Conservation (phyloP, 768 basidiomycete species). For the Strobilomyces echinocephalus region DNA sequence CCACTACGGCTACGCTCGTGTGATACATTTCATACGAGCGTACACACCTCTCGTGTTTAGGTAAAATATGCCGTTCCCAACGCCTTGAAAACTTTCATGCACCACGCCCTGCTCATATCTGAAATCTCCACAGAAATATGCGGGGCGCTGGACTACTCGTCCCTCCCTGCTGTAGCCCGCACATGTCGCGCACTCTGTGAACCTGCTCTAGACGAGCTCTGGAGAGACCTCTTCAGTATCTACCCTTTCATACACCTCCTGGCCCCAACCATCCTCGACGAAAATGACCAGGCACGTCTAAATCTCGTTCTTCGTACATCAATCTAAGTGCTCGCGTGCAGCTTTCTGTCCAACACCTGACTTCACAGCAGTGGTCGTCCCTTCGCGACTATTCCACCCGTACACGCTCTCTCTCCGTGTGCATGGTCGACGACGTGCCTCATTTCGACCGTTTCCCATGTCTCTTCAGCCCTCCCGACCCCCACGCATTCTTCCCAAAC, state of each 20-base stretch:
- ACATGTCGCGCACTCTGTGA: slow-evolving; percentile 22
- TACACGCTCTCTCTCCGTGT: slow-evolving; percentile 19
- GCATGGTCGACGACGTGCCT: slow-evolving; percentile 18
- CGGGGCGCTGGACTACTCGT: slow-evolving; percentile 3
- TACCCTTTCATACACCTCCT: slow-evolving; percentile 21
- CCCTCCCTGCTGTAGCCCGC: slow-evolving; percentile 20
- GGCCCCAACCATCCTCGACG: background rate
- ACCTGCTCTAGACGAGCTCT: slow-evolving; percentile 24
- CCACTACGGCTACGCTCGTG: too few species aligned
- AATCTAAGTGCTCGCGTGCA: background rate
- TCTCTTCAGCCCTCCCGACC: slow-evolving; percentile 13
- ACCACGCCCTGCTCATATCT: slow-evolving; percentile 22
- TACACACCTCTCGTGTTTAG: background rate
- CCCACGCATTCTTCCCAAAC: slow-evolving; percentile 20
- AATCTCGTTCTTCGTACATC: background rate
- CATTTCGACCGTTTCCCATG: slow-evolving; percentile 4
- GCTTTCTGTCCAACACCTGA: background rate
- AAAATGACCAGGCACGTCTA: slow-evolving; percentile 12
- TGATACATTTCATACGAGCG: too few species aligned
- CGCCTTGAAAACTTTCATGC: slow-evolving; percentile 9
- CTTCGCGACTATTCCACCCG: slow-evolving; percentile 18
- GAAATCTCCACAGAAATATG: slow-evolving; percentile 20
- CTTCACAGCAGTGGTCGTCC: slow-evolving; percentile 14
- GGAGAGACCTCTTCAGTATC: slow-evolving; percentile 20
- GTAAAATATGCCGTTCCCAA: background rate